Evolutionary conservation across 768 basidiomycete genomes (phyloP).

Genomic region (Auricularia cornea): DNA sequence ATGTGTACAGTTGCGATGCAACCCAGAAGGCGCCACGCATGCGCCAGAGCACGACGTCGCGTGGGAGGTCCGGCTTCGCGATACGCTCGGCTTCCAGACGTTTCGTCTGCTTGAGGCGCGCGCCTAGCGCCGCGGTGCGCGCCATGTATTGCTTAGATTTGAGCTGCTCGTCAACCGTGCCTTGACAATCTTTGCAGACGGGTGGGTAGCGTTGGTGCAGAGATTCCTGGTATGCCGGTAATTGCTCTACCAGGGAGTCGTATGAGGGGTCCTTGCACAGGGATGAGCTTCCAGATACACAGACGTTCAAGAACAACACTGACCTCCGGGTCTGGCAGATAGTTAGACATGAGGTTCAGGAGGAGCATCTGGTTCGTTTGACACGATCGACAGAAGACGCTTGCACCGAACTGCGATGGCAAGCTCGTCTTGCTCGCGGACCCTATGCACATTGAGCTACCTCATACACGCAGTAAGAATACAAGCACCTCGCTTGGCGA

Average conservation of each 20-base stretch:
- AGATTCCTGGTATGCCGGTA: constrained; percentile 65
- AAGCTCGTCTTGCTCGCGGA: constrained; percentile 63
- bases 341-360: constrained; percentile 80
- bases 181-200: constrained; percentile 67
- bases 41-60: constrained; percentile 58
- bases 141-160: constrained; percentile 74
- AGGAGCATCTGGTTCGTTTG: constrained; percentile 89
- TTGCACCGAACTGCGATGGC: constrained; percentile 43
- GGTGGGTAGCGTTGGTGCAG: constrained; percentile 81
- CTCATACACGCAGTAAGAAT: not conserved
- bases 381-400: constrained; percentile 77
- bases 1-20: constrained; percentile 33
- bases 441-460: constrained; percentile 30
- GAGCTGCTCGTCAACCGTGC: constrained; percentile 77
- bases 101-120: constrained; percentile 57
- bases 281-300: not conserved
- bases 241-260: constrained; percentile 46
- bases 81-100: constrained; percentile 48
- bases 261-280: constrained; percentile 63
- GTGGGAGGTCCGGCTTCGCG: constrained; percentile 36
- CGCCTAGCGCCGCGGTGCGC: constrained; percentile 63
- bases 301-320: constrained; percentile 20
- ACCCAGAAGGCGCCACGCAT: constrained; percentile 63
- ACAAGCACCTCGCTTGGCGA: constrained; percentile 59
- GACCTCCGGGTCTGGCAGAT: constrained; percentile 73